phyloP scores from a whole-genome alignment of 2,329 filamentous ascomycete genomes.

The Penicillium digitatum region DNA sequence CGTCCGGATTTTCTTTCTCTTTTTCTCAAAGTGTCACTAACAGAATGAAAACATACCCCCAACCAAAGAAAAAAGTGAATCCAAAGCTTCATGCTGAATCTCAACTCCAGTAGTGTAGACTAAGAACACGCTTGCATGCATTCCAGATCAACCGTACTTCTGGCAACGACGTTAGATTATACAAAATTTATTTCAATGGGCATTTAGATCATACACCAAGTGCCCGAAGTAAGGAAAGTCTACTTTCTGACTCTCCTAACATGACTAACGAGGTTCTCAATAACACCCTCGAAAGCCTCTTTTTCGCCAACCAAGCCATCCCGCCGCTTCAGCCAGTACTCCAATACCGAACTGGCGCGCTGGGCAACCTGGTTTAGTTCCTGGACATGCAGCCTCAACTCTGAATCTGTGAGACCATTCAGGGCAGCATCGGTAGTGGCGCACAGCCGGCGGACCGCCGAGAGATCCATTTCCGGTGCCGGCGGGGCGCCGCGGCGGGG shows the following conservation, averaged over 20 bases:
- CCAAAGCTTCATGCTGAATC: not conserved
- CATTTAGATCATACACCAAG: conserved; percentile 7
- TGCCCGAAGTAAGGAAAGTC: conserved; percentile 15
- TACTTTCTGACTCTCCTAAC: conserved; percentile 78
- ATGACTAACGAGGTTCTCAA: conserved; percentile 93
- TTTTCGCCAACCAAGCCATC: conserved; percentile 87
- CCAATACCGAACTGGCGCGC: conserved; percentile 71
- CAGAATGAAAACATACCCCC: not conserved
- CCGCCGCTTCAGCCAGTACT: conserved; percentile 81
- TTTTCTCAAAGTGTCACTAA: not conserved
- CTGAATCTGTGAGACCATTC: conserved; percentile 70
- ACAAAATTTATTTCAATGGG: conserved; percentile 21
- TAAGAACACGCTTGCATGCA: not conserved
- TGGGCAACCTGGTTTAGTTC: conserved; percentile 65
- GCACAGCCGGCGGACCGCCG: conserved; percentile 72
- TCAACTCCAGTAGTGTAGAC: not conserved
- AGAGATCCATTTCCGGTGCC: conserved; percentile 72
- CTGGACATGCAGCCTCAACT: conserved; percentile 68
- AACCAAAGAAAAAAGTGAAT: not conserved
- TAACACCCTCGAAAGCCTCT: conserved; percentile 91
- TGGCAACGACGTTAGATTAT: conserved; percentile 22
- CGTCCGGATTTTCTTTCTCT: not conserved
- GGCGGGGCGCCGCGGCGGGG: conserved; percentile 53
- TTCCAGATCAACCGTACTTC: not conserved
- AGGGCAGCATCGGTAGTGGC: conserved; percentile 80